Evolutionary conservation across 306 rosid genomes (phyloP), one percentile per base, ranked within the genome.

Genomic region (Castanospermum australe): DNA sequence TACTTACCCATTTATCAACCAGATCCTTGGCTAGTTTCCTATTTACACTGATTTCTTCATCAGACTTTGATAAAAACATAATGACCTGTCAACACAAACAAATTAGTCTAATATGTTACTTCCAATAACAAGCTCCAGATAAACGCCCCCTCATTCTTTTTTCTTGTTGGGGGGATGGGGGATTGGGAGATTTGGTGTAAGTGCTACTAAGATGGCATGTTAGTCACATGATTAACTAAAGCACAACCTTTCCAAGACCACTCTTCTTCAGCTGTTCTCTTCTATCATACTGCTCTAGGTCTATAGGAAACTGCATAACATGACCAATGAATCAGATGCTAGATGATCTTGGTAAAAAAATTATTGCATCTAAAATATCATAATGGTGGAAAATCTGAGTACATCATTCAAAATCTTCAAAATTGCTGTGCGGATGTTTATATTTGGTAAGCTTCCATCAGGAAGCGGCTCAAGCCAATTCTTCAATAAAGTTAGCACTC

Each of bases 381-480:
- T 71, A 62, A 78, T 17, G 71, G 30, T 24, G 38, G 66, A 36
- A 66, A 74, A 67, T 81, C 67, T 18, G 38, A 9, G 42, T 91
- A 94, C 98, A 84, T 94, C 97, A 74, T 89, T 90, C 87, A 94
- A 86, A 84, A 94, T 94, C 79, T 67, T 88, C 92, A 94, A 82
- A 82, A 94, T 88, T 81, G 92, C 94, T 0, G 90, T 89, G 78
- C 97, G 92, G 45, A 92, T 94, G 79, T 90, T 94, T 69, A 92
- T 90, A 83, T 90, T 94, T 3, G 97, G 97, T 81, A 94, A 87
- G 86, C 97, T 94, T 87, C 97, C 98, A 82, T 94, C 97, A 18
- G 98, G 94, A 57, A 92, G 98, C 7, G 97, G 98, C 87, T 94
- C 98, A 48, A 92, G 97, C 98, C 98, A 94, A 83, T 86, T 92